These are phyloP conservation scores for Aspergillus pseudoterreus DNA, from an alignment of 2,329 filamentous ascomycete genomes.

Conservation along the genomic window DNA sequence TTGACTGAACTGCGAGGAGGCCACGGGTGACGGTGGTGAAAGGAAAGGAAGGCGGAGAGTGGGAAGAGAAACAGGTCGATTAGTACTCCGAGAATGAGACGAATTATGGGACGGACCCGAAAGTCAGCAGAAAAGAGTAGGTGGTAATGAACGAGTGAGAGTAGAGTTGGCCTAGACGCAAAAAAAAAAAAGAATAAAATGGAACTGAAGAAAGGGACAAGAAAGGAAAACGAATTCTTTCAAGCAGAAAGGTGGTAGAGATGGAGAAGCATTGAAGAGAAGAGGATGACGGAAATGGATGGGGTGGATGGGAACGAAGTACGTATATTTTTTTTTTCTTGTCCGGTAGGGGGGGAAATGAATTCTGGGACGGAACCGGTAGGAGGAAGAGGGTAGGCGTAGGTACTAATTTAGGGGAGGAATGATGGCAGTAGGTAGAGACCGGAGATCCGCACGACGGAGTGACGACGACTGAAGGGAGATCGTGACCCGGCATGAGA, in stretches of 20 bases:
- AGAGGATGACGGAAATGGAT: constrained; percentile 1
- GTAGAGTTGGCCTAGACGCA: constrained; percentile 21
- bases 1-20: constrained; percentile 42
- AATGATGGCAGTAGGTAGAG: constrained; percentile 5
- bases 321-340: constrained; percentile 8
- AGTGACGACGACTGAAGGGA: constrained; percentile 2
- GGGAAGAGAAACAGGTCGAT: constrained; percentile 10
- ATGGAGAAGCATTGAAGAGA: constrained; percentile 5
- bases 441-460: constrained; percentile 12
- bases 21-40: constrained; percentile 31
- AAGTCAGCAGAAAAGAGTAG: constrained; percentile 9
- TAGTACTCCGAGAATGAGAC: constrained; percentile 6
- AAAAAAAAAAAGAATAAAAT: constrained; percentile 8
- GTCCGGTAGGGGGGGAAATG: background rate
- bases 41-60: constrained; percentile 15
- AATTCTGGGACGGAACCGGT: background rate
- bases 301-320: constrained; percentile 4
- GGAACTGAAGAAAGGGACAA: constrained; percentile 4
- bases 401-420: background rate
- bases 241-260: background rate
- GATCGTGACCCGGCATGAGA: constrained; percentile 11
- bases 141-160: constrained; percentile 24
- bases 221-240: constrained; percentile 1
- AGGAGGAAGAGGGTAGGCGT: background rate
- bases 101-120: constrained; percentile 6